phyloP scores from a whole-genome alignment of 768 basidiomycete genomes.

The Chalciporus sphaerocephalus region DNA sequence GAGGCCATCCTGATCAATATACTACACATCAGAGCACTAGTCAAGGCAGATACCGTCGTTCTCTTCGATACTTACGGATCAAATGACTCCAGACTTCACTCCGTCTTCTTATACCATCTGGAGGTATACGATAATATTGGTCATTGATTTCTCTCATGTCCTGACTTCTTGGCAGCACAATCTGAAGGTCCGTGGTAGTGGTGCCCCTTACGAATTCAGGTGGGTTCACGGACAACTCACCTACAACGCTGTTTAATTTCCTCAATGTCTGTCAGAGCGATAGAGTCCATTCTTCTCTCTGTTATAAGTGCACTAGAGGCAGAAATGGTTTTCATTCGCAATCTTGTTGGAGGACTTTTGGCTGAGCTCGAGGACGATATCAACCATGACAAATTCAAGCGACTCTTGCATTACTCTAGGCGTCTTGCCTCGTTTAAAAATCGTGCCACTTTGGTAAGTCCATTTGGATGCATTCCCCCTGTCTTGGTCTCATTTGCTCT shows the following conservation, averaged over 20 bases:
- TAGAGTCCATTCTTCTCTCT: constrained; percentile 90
- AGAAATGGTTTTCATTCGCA: constrained; percentile 92
- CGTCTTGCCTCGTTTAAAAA: constrained; percentile 87
- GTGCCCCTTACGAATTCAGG: constrained; percentile 87
- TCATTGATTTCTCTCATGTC: constrained; percentile 3
- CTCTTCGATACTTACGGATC: constrained; percentile 92
- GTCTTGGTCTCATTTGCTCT: neutral
- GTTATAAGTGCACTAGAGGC: constrained; percentile 91
- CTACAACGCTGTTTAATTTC: constrained; percentile 6
- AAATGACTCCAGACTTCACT: constrained; percentile 79
- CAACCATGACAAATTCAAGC: constrained; percentile 90
- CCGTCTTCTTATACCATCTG: constrained; percentile 82
- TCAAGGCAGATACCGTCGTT: constrained; percentile 88
- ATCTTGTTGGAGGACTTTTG: constrained; percentile 83
- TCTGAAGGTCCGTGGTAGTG: constrained; percentile 63
- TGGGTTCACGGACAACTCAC: constrained; percentile 30
- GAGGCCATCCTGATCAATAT: constrained; percentile 90
- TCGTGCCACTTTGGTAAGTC: constrained; percentile 71
- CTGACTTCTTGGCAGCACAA: constrained; percentile 57
- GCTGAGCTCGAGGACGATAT: constrained; percentile 95
- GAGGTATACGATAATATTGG: constrained; percentile 48
- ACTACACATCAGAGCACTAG: constrained; percentile 89
- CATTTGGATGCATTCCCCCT: neutral
- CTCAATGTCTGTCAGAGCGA: constrained; percentile 54
- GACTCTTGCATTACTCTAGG: constrained; percentile 87